Evolutionary conservation across 257 asterid genomes (phyloP), one percentile per base, ranked within the genome.

Genomic region (Jacaranda mimosifolia): DNA sequence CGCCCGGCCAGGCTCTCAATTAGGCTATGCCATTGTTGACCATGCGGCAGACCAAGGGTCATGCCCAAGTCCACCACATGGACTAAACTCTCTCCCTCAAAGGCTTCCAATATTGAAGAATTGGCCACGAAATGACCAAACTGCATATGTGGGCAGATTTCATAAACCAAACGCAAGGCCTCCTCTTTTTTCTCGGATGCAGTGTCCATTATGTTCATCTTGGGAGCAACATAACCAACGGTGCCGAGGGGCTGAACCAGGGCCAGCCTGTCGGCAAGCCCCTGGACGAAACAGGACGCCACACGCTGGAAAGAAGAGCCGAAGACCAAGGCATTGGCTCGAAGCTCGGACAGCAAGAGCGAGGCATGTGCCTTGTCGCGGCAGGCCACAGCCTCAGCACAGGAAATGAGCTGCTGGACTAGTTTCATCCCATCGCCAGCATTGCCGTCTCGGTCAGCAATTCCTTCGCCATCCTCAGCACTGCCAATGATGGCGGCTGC

Each of bases 301-400:
- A 91, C 97, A 1, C 96, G 96, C 86, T 91, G 97, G 83, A 91
- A 91, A 5, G 97, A 83, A n/a, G 97, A 81, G 38, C 97, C 97
- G 18, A 91, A 90, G 4, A 91, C 97, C 38, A 91, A 78, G 5
- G 97, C 92, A 18, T 77, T 86, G n/a, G 85, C 80, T 1, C 91
- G 85, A 11, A 92, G 96, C 80, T 92, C 94, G 0, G 91, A 85
- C 11, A 92, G 70, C 48, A 90, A 38, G n/a, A 80, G 60, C 1
- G 94, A 84, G 8, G 97, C 96, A 38, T 90, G 96, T 1, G 89
- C 55, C 83, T 88, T 79, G 57, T 91, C 97, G 0, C 97, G 88
- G 43, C 97, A 90, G 12, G 97, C 97, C 12, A 91, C 96, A 1
- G 97, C 96, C 80, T 91, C 97, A 1, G 94, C 96, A 43, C 97